A percentile compares a stretch with the other conserved stretches of the same genome.
Conservation (phyloP, 2,329 filamentous ascomycete genomes). For the Fusarium palustre region DNA sequence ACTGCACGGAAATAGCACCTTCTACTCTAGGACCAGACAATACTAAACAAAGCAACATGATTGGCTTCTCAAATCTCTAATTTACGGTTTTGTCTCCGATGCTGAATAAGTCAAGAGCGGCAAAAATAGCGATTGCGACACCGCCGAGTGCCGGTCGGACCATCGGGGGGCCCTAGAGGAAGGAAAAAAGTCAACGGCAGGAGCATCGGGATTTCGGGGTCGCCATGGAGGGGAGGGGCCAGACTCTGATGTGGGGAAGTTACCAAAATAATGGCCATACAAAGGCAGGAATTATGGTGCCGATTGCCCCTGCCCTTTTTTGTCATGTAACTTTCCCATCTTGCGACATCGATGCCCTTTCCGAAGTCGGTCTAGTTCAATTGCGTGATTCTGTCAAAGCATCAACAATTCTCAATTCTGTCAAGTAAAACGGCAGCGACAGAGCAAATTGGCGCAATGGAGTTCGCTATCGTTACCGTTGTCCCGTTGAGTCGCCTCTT, state of each 20-base stretch:
- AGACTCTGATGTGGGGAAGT: conserved; percentile 32
- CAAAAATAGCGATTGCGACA: conserved; percentile 31
- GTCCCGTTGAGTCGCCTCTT: conserved; percentile 44
- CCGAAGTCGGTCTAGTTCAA: conserved; percentile 50
- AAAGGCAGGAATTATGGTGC: fast-evolving
- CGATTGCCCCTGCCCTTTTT: conserved; percentile 11
- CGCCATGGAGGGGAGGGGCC: conserved; percentile 28
- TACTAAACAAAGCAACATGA: conserved; percentile 1
- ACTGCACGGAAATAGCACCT: neutral
- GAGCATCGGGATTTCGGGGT: conserved; percentile 45
- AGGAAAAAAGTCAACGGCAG: conserved; percentile 12
- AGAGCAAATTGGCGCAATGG: conserved; percentile 26
- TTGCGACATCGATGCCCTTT: conserved; percentile 47
- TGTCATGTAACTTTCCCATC: conserved; percentile 29
- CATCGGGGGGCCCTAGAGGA: conserved; percentile 38
- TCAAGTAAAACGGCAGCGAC: conserved; percentile 26
- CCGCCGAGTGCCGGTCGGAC: conserved; percentile 45
- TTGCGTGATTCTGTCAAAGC: conserved; percentile 56
- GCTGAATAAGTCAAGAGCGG: conserved; percentile 26
- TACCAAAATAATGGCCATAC: conserved; percentile 5
- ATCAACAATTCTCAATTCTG: conserved; percentile 53
- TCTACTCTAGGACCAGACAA: neutral
- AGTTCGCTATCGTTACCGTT: conserved; percentile 39
- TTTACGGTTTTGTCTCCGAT: conserved; percentile 9
- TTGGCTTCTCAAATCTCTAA: conserved; percentile 1